Evolutionary conservation across 305 asterid genomes (phyloP).

Genomic region (Lippia alba): DNA sequence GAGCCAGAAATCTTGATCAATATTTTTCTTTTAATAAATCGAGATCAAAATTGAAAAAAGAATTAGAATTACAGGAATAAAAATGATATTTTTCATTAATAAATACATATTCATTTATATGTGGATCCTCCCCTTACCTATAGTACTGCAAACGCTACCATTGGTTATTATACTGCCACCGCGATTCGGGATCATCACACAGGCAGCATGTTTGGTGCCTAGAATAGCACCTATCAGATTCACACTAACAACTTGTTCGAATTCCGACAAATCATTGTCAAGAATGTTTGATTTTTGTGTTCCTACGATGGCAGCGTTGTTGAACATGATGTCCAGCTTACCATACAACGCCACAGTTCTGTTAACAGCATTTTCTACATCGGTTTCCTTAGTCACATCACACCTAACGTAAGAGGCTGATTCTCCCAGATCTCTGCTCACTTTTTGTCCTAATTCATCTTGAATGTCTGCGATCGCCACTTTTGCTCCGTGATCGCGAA

Average conservation of each 20-base stretch:
- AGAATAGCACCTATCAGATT: constrained; percentile 27
- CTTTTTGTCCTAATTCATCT: constrained; percentile 30
- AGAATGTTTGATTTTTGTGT: constrained; percentile 1
- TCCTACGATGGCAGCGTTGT: constrained; percentile 34
- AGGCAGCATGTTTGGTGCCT: constrained; percentile 37
- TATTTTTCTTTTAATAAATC: too few species aligned
- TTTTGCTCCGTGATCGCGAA: constrained; percentile 35
- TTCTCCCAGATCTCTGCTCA: constrained; percentile 20
- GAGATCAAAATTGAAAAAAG: too few species aligned
- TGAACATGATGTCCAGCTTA: constrained; percentile 38
- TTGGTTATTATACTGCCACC: constrained; percentile 31
- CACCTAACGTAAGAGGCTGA: constrained; percentile 33
- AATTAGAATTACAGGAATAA: too few species aligned
- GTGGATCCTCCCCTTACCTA: neutral
- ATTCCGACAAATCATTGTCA: neutral
- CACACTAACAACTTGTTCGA: constrained; percentile 15
- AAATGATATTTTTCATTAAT: too few species aligned
- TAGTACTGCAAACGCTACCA: constrained; percentile 10
- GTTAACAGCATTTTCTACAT: constrained; percentile 27
- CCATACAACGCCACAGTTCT: constrained; percentile 20
- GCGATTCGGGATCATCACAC: constrained; percentile 27
- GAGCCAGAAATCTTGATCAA: too few species aligned
- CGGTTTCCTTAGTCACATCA: constrained; percentile 32
- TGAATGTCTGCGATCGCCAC: constrained; percentile 32
- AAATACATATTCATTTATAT: too few species aligned